phyloP scores from a whole-genome alignment of 768 basidiomycete species.

The Heimioporus sp. region DNA sequence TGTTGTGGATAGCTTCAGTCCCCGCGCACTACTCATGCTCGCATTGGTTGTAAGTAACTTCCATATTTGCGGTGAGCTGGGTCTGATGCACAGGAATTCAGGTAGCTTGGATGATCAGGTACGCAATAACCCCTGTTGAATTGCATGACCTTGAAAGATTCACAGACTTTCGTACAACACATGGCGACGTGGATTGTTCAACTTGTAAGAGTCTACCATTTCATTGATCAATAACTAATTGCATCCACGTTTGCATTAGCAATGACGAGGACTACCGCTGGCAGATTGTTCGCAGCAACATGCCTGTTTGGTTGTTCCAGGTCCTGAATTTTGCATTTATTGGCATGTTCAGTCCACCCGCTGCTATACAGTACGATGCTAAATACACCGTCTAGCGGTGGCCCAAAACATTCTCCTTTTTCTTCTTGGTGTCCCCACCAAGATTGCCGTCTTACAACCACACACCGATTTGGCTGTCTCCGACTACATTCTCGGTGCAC shows the following conservation, averaged over 20 bases:
- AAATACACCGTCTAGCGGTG: slow-evolving; percentile 41
- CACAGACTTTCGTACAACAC: slow-evolving; percentile 75
- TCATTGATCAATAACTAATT: neutral
- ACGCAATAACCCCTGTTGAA: neutral
- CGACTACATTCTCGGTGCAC: slow-evolving; percentile 59
- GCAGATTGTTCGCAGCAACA: slow-evolving; percentile 64
- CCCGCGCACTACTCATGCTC: slow-evolving; percentile 76
- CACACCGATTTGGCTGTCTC: slow-evolving; percentile 50
- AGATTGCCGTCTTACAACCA: slow-evolving; percentile 53
- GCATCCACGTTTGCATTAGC: slow-evolving; percentile 33
- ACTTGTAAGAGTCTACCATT: slow-evolving; percentile 43
- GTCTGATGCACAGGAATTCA: slow-evolving; percentile 14
- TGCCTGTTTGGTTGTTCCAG: slow-evolving; percentile 56
- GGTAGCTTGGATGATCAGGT: slow-evolving; percentile 64
- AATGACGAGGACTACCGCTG: slow-evolving; percentile 93
- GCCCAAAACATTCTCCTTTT: slow-evolving; percentile 83
- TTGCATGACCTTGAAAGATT: slow-evolving; percentile 24
- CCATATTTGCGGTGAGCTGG: neutral
- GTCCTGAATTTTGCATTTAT: slow-evolving; percentile 68
- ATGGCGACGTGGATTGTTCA: slow-evolving; percentile 78
- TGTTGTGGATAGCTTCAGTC: slow-evolving; percentile 51
- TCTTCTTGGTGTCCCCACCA: slow-evolving; percentile 60
- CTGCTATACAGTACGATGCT: neutral
- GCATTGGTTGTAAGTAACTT: slow-evolving; percentile 48
- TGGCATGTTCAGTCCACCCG: slow-evolving; percentile 34